These are phyloP conservation scores for Phlebiopsis flavidoalba DNA, from an alignment of 768 basidiomycete species.

Conservation along the genomic window DNA sequence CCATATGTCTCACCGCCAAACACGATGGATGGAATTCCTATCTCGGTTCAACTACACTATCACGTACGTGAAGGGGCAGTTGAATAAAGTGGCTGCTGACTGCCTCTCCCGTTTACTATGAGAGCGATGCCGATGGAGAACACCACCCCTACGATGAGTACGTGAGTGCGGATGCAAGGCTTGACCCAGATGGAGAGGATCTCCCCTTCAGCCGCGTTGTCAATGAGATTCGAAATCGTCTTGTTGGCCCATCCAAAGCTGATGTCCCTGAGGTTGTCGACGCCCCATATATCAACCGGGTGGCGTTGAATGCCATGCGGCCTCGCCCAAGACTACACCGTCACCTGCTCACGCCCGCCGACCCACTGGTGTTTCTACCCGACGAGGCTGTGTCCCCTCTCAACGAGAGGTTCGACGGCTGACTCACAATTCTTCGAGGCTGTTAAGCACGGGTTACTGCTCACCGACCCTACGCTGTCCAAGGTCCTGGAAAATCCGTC, in stretches of 20 bases:
- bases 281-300: background rate
- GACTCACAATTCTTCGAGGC: background rate
- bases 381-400: background rate
- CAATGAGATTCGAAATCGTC: too few relatives aligned
- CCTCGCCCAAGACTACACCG: slow-evolving; percentile 15
- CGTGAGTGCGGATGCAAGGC: background rate
- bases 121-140: background rate
- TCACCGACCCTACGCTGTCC: background rate
- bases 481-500: background rate
- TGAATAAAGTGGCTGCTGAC: background rate
- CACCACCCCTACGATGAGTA: background rate
- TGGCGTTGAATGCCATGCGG: slow-evolving; percentile 17
- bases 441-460: background rate
- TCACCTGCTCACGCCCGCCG: background rate
- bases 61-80: too few relatives aligned
- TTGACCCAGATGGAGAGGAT: background rate
- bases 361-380: background rate
- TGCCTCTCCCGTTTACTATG: background rate
- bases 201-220: too few relatives aligned
- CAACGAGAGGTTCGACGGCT: background rate
- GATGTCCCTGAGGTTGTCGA: too few relatives aligned
- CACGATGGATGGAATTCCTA: background rate
- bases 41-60: too few relatives aligned
- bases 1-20: background rate
- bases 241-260: too few relatives aligned